Conservation (phyloP, 208 protist genomes). For the Leishmania braziliensis region DNA sequence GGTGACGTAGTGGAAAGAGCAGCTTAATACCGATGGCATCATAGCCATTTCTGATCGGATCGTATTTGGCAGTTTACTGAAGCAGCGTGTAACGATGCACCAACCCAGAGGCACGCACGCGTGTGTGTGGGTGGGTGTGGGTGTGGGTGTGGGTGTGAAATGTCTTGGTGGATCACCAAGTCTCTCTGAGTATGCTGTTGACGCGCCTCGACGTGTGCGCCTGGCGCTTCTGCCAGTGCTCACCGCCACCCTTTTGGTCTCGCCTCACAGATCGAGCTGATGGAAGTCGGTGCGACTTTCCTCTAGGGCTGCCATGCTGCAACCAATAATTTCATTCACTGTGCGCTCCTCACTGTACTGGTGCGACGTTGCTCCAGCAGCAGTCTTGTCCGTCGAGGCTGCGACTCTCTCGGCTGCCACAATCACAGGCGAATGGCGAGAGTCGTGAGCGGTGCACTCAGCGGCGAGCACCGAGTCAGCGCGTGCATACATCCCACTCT, state of each 20-base stretch:
- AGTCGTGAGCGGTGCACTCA: background rate
- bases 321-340: constrained; percentile 42
- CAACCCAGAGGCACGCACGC: too few species aligned
- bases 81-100: too few species aligned
- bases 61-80: too few species aligned
- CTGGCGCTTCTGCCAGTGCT: background rate
- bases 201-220: background rate
- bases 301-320: constrained; percentile 42
- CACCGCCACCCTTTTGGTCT: background rate
- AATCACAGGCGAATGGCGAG: background rate
- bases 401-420: background rate
- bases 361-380: background rate
- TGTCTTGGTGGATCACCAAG: background rate
- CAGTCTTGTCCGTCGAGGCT: background rate
- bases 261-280: background rate
- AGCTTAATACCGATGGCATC: too few species aligned
- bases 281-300: constrained; percentile 6
- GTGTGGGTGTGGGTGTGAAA: background rate
- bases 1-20: too few species aligned
- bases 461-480: background rate
- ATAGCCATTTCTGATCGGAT: too few species aligned
- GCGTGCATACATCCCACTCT: background rate
- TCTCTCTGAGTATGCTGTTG: too few species aligned
- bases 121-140: background rate
- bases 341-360: constrained; percentile 29